These are phyloP conservation scores for Tulasnella sp. DNA, from an alignment of 768 basidiomycete species.

Conservation along the genomic window DNA sequence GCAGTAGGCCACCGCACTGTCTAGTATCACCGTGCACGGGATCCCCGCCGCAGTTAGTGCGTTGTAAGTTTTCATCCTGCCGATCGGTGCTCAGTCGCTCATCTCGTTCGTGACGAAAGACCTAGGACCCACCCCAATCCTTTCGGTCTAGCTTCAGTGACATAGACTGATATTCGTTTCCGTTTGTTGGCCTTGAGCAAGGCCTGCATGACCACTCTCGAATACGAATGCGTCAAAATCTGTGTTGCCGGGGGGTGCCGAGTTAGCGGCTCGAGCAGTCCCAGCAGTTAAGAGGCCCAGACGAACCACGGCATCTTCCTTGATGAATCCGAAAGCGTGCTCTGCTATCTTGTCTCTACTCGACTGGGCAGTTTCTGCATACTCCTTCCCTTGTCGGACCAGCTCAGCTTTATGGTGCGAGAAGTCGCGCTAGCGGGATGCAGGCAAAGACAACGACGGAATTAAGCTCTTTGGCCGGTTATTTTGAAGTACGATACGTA, in stretches of 20 bases:
- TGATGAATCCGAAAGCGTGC: conserved; percentile 87
- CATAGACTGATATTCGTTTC: conserved; percentile 96
- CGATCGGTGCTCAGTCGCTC: conserved; percentile 4
- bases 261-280: not conserved
- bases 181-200: conserved; percentile 83
- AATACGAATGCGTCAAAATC: conserved; percentile 98
- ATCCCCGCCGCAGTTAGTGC: conserved; percentile 86
- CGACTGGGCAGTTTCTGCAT: conserved; percentile 48
- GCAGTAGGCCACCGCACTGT: conserved; percentile 94
- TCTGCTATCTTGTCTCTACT: conserved; percentile 70
- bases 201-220: conserved; percentile 92
- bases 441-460: not conserved
- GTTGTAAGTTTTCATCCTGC: conserved; percentile 89
- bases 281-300: conserved; percentile 27
- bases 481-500: conserved; percentile 47
- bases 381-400: conserved; percentile 77
- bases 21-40: conserved; percentile 91
- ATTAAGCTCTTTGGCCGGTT: not conserved
- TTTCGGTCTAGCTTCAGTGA: conserved; percentile 92
- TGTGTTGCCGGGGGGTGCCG: conserved; percentile 45
- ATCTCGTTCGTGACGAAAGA: not conserved
- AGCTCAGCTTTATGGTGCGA: conserved; percentile 80
- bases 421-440: conserved; percentile 64
- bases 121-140: conserved; percentile 73
- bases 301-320: conserved; percentile 87